These are phyloP conservation scores for Graphiopsis chlorocephala DNA, from an alignment of 2,329 filamentous ascomycete species.

Conservation along the genomic window DNA sequence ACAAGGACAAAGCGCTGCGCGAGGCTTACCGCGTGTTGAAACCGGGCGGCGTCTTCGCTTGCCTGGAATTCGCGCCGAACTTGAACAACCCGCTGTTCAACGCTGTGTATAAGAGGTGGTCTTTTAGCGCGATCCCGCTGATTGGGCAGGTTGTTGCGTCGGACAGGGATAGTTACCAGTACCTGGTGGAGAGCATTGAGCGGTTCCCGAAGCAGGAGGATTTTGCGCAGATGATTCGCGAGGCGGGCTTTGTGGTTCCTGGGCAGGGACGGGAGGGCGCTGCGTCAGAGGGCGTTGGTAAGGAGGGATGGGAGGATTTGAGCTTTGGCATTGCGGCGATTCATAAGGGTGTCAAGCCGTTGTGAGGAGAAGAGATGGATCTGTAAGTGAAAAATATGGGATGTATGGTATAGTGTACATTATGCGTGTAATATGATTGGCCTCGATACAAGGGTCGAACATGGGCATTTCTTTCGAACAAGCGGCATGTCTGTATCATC, in stretches of 20 bases:
- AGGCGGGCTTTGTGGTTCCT: slow-evolving; percentile 81
- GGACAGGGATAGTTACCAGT: slow-evolving; percentile 95
- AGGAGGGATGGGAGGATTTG: slow-evolving; percentile 75
- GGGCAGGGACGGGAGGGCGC: slow-evolving; percentile 18
- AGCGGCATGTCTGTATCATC: neutral
- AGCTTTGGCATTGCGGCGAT: slow-evolving; percentile 92
- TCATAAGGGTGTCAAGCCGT: slow-evolving; percentile 90
- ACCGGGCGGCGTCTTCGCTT: slow-evolving; percentile 93
- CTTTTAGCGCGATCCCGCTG: slow-evolving; percentile 87
- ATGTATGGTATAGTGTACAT: neutral
- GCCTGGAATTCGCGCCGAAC: slow-evolving; percentile 84
- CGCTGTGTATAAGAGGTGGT: slow-evolving; percentile 90
- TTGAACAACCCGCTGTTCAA: slow-evolving; percentile 77
- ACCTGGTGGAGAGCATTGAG: slow-evolving; percentile 97
- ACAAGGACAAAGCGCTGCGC: slow-evolving; percentile 76
- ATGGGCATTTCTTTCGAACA: neutral
- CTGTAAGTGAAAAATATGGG: neutral
- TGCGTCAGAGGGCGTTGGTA: slow-evolving; percentile 26
- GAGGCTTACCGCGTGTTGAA: slow-evolving; percentile 88
- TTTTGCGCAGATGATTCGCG: slow-evolving; percentile 78
- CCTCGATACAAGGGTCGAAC: neutral
- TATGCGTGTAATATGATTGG: neutral
- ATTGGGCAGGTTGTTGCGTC: slow-evolving; percentile 94
- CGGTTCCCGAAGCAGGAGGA: slow-evolving; percentile 81
- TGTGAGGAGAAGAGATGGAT: slow-evolving; percentile 6